Evolutionary conservation across 371 early-diverging fungal genomes (phyloP).

Genomic region (Lichtheimia hyalospora): DNA sequence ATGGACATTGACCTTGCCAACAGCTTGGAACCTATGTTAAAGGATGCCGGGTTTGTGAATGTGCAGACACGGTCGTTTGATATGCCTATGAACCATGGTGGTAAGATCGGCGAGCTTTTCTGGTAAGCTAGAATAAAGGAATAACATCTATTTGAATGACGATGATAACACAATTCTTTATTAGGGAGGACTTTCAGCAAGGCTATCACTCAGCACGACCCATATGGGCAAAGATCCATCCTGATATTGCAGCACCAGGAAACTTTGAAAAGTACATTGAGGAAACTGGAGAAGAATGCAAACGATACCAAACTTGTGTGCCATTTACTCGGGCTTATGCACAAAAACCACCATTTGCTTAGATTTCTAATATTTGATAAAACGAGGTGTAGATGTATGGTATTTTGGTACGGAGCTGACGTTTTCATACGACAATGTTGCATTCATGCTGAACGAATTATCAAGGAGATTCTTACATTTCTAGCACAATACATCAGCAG

Average conservation of each 20-base stretch:
- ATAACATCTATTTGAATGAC: too few species aligned
- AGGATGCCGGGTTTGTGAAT: slow-evolving; percentile 1
- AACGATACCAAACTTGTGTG: slow-evolving; percentile 2
- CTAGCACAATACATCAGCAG: too few species aligned
- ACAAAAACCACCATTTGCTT: background rate
- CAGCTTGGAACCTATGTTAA: background rate
- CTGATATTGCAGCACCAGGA: slow-evolving; percentile 11
- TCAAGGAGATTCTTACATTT: too few species aligned
- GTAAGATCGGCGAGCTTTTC: slow-evolving; percentile 7
- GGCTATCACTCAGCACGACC: slow-evolving; percentile 13
- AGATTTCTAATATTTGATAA: too few species aligned
- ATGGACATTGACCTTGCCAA: background rate
- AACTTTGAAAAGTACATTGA: slow-evolving; percentile 5
- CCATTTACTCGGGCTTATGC: slow-evolving; percentile 3
- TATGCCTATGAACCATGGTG: slow-evolving; percentile 17
- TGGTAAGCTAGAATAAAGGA: background rate
- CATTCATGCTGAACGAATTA: too few species aligned
- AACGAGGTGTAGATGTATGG: too few species aligned
- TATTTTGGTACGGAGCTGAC: too few species aligned
- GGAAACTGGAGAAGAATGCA: slow-evolving; percentile 10
- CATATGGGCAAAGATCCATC: slow-evolving; percentile 8
- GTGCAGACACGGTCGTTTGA: background rate
- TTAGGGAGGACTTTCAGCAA: slow-evolving; percentile 28
- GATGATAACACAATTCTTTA: background rate
- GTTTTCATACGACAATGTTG: too few species aligned